A percentile compares a stretch with the other conserved stretches of the same genome.
Conservation (phyloP, 768 basidiomycete species). For the Podaxis sp. region DNA sequence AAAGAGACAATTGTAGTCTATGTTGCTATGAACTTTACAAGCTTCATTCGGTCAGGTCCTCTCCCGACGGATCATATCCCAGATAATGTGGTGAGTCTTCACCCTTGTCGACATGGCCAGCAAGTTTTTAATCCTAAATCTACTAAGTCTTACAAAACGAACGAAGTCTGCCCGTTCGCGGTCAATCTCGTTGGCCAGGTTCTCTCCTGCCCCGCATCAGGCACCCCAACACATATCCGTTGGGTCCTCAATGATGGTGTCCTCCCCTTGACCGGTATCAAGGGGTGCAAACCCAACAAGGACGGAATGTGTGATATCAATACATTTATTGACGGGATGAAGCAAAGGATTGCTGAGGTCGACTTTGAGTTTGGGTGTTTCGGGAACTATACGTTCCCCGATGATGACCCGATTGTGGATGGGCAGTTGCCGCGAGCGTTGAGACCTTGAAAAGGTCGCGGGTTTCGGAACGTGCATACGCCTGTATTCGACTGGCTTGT, state of each 20-base stretch:
- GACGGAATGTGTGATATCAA: constrained; percentile 63
- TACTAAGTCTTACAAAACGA: constrained; percentile 27
- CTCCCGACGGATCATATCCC: constrained; percentile 62
- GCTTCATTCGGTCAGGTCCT: constrained; percentile 58
- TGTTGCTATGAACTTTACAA: constrained; percentile 72
- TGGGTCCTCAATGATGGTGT: constrained; percentile 75
- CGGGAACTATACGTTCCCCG: constrained; percentile 45
- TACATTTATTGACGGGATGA: constrained; percentile 58
- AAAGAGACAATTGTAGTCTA: constrained; percentile 39
- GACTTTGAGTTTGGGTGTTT: constrained; percentile 67
- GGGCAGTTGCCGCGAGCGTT: constrained; percentile 28
- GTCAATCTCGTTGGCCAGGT: constrained; percentile 44
- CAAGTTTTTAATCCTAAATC: constrained; percentile 34
- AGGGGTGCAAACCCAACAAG: constrained; percentile 52
- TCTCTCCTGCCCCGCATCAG: constrained; percentile 33
- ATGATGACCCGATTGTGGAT: constrained; percentile 39
- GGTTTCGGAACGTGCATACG: no score
- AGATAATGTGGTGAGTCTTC: constrained; percentile 45
- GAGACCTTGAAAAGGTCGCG: neutral
- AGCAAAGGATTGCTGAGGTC: constrained; percentile 51
- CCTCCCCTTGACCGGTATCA: constrained; percentile 63
- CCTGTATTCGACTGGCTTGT: no score
- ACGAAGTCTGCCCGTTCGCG: constrained; percentile 33
- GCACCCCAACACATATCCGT: constrained; percentile 47
- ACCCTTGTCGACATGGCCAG: constrained; percentile 51